These are phyloP conservation scores for Metschnikowia shivogae DNA, from an alignment of 805 yeast species.

Conservation along the genomic window DNA sequence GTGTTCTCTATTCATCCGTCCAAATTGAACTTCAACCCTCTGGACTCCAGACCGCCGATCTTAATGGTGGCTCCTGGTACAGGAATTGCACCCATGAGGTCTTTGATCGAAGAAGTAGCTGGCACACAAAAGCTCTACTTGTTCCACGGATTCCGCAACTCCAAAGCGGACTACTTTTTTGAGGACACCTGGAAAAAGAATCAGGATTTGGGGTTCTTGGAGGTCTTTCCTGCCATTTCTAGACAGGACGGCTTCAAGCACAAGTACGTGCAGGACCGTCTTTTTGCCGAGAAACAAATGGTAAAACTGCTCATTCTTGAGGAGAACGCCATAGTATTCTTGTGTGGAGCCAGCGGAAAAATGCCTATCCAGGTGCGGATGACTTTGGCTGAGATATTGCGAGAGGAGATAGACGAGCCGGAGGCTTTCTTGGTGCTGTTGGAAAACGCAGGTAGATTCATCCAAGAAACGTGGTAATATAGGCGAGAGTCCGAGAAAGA, in stretches of 20 bases:
- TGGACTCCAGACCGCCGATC: constrained; percentile 37
- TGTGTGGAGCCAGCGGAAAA: constrained; percentile 91
- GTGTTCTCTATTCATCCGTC: constrained; percentile 50
- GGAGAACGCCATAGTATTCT: constrained; percentile 58
- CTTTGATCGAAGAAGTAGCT: constrained; percentile 48
- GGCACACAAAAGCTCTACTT: constrained; percentile 40
- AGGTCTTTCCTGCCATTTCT: constrained; percentile 42
- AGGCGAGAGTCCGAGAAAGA: not conserved
- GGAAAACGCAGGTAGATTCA: constrained; percentile 63
- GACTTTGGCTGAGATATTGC: constrained; percentile 66
- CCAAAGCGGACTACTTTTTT: constrained; percentile 66
- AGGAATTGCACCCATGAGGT: constrained; percentile 90
- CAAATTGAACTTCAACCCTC: constrained; percentile 30
- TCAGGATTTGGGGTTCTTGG: constrained; percentile 29
- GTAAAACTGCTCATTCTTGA: constrained; percentile 53
- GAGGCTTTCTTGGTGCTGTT: constrained; percentile 48
- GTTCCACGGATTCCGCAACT: constrained; percentile 72
- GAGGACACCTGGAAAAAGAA: constrained; percentile 48
- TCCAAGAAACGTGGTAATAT: constrained; percentile 83
- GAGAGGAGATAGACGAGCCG: constrained; percentile 42
- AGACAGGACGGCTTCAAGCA: constrained; percentile 39
- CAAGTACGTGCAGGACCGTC: constrained; percentile 72
- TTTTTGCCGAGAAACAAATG: constrained; percentile 48
- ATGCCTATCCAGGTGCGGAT: constrained; percentile 89
- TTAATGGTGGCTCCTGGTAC: constrained; percentile 91